Base-by-base conservation (phyloP, 2,329 filamentous ascomycete genomes). In the Calonectria crousiana region DNA sequence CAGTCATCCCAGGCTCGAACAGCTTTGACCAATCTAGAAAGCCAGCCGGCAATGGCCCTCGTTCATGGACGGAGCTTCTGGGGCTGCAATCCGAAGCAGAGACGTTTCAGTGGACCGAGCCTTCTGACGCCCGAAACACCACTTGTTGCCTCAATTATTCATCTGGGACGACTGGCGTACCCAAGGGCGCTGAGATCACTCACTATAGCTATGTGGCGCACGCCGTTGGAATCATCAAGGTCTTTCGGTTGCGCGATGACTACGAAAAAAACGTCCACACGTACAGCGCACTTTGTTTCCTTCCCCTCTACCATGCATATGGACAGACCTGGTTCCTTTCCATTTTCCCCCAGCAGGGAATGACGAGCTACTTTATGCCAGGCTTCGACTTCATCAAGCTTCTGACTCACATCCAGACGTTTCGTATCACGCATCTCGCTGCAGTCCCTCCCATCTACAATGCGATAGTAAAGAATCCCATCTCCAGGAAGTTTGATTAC, bases 181-280 rank as follows among this genome's bases (percentile, higher is more conserved):
- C 95, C 4, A 97, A 97, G 81, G 95, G 95, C 11, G 95, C 97
- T 10, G 92, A 94, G 84, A 93, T 97, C 75, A 92, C 92, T 14
- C 95, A 97, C 83, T 86, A 87, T 66, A 93, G 94, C 76, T 95
- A 95, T 78, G 90, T 95, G 38, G 89, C 94, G 72, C 96, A 96
- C 80, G 90, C 91, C 75, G 78, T 85, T 11, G 91, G 93, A 69
- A 89, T 91, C 23, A 86, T 89, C 28, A 38, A 38, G 6, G 41
- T 62, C 23, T 36, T 53, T 10, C 47, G 56, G 1, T 28, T 79
- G 1, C 34, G 72, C 1, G 84, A 87, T 0, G 87, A 91, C 2
- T 88, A 87, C 76, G 83, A 86, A 38, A 60, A 41, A 20, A 83
- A 84, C 26, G 85, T 85, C 66, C 78, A 79, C 71, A 75, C 84